Base-by-base conservation (phyloP, 1,284 basidiomycete genomes). In the Hymenochaete sp. region DNA sequence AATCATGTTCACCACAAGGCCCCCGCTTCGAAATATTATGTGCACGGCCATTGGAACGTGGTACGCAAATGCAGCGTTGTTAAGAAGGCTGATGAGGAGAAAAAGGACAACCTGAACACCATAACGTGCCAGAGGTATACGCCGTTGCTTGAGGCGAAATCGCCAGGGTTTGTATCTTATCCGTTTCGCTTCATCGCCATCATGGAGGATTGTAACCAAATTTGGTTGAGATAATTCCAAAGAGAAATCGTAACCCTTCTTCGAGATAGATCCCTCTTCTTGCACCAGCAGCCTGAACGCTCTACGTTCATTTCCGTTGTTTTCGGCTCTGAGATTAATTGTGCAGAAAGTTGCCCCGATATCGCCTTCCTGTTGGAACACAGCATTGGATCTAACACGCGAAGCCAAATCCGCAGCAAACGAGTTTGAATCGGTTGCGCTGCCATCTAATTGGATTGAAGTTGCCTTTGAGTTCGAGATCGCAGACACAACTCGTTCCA, bases 11-110 rank as follows among this genome's bases (percentile, higher is more conserved):
- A 89, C 65, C n/a, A 85, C 73, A 56, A 90, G 64, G n/a, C 92
- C 93, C 1, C 88, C 92, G 55, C 87, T 91, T 28, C 93, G 73
- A 59, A 96, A 97, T 48, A 97, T 88, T 60, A 97, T 96, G 62
- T 97, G 93, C 1, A 97, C 84, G 0, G 88, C 68, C 77, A 96
- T 89, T 11, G 93, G 92, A 47, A 96, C 85, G 48, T 75, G 64
- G 56, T 78, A 92, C 3, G 78, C 86, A 59, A 97, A 96, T 1
- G 91, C 93, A 19, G 77, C 78, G 63, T 96, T 97, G 65, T 97
- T 97, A 56, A 97, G 67, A 45, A 82, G 59, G n/a, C 85, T 91
- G 46, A 92, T 75, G 5, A 73, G 62, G 50, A 88, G 82, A 64
- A 93, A 95, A 32, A 97, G 69, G 1, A 71, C 69, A 37, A 96